Conservation (phyloP, 352 stramenopile species). For the Phytophthora meadii region DNA sequence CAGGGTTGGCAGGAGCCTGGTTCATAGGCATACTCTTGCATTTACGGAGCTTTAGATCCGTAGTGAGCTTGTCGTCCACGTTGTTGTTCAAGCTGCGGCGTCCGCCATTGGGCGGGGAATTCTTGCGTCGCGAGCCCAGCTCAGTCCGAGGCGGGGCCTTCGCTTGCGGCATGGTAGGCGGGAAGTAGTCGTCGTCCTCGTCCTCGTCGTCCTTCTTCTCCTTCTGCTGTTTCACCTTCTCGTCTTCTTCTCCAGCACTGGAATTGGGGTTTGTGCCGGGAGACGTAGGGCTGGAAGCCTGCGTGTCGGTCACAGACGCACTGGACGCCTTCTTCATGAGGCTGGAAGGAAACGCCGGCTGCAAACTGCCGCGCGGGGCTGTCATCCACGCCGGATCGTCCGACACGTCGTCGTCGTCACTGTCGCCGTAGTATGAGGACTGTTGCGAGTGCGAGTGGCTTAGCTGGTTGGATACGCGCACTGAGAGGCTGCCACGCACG, state of each 20-base stretch:
- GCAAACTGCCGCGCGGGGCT: slow-evolving; percentile 61
- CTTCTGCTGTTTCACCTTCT: slow-evolving; percentile 29
- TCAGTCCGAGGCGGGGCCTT: slow-evolving; percentile 11
- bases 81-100: slow-evolving; percentile 29
- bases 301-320: slow-evolving; percentile 39
- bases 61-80: slow-evolving; percentile 18
- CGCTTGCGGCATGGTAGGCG: slow-evolving; percentile 21
- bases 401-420: slow-evolving; percentile 68
- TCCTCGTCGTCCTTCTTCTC: slow-evolving; percentile 35
- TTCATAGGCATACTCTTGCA: slow-evolving; percentile 44
- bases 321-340: slow-evolving; percentile 72
- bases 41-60: slow-evolving; percentile 37
- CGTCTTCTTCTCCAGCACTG: slow-evolving; percentile 42
- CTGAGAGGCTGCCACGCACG: slow-evolving; percentile 45
- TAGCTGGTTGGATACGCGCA: slow-evolving; percentile 29
- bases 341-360: slow-evolving; percentile 56
- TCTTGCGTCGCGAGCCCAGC: slow-evolving; percentile 11
- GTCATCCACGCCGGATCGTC: slow-evolving; percentile 79
- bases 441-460: slow-evolving; percentile 33
- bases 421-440: slow-evolving; percentile 38
- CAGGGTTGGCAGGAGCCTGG: slow-evolving; percentile 24
- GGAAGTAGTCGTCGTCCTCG: slow-evolving; percentile 39
- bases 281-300: slow-evolving; percentile 36
- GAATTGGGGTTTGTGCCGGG: slow-evolving; percentile 27
- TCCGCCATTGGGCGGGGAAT: slow-evolving; percentile 11